Evolutionary conservation across 345 rosid species (phyloP).

Genomic region (Acer saccharum): DNA sequence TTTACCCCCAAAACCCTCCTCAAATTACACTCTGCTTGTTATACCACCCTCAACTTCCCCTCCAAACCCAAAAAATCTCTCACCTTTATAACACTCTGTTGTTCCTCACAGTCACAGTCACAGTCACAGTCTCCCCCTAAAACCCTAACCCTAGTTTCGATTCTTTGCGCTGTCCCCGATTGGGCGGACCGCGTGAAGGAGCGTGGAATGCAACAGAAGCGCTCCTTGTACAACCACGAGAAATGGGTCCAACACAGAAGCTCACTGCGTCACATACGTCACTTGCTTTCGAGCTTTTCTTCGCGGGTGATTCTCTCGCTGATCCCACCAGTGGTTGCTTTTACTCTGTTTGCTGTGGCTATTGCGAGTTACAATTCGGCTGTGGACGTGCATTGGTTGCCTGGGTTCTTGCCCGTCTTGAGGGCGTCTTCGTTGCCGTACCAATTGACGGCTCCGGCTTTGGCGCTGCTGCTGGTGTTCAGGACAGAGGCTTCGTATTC

Average conservation of each 20-base stretch:
- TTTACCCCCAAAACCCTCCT: conserved; percentile 33
- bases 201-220: conserved; percentile 72
- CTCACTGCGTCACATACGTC: conserved; percentile 84
- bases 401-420: conserved; percentile 64
- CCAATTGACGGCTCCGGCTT: conserved; percentile 86
- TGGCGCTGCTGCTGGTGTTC: conserved; percentile 88
- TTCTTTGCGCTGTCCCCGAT: conserved; percentile 72
- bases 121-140: conserved; percentile 10
- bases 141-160: conserved; percentile 42
- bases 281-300: conserved; percentile 63
- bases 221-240: conserved; percentile 78
- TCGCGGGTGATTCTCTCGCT: conserved; percentile 86
- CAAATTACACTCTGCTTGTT: conserved; percentile 17
- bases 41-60: conserved; percentile 26
- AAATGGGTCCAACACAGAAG: conserved; percentile 87
- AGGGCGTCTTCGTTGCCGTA: conserved; percentile 85
- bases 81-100: conserved; percentile 29
- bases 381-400: conserved; percentile 57
- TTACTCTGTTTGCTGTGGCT: conserved; percentile 62
- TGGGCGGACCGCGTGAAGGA: conserved; percentile 87
- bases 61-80: conserved; percentile 28
- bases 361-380: conserved; percentile 77
- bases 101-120: conserved; percentile 27
- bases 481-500: conserved; percentile 97
- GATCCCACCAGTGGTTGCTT: conserved; percentile 81